Conservation (phyloP, 2,329 filamentous ascomycete species). For the Paecilomyces niveus region DNA sequence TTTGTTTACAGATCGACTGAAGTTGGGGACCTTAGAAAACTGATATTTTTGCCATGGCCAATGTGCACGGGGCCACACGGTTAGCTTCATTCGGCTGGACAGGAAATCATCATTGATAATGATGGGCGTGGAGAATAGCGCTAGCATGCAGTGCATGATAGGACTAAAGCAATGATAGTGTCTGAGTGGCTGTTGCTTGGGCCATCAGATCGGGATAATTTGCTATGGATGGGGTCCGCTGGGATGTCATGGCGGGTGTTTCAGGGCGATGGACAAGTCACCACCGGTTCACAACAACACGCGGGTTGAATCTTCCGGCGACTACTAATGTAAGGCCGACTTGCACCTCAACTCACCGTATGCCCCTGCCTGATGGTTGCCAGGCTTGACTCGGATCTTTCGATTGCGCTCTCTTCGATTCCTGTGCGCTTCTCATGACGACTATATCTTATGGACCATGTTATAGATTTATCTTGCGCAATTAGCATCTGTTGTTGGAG, state of each 20-base stretch:
- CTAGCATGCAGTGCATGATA: not conserved
- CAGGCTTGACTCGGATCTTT: too few relatives aligned
- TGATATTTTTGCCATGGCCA: too few relatives aligned
- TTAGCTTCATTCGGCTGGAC: not conserved
- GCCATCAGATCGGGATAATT: not conserved
- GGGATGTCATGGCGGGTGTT: not conserved
- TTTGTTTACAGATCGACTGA: too few relatives aligned
- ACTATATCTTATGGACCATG: not conserved
- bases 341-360: not conserved
- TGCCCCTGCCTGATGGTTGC: not conserved
- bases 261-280: not conserved
- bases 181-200: not conserved
- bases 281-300: not conserved
- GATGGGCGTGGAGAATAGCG: not conserved
- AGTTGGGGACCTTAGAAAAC: too few relatives aligned
- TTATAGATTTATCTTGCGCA: not conserved
- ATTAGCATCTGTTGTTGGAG: not conserved
- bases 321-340: not conserved
- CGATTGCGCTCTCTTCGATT: not conserved
- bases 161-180: not conserved
- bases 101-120: not conserved
- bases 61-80: not conserved
- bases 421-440: not conserved
- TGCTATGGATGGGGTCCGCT: not conserved
- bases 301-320: not conserved